Percentiles rank a stretch among this genome's conserved stretches.
phyloP scores from a whole-genome alignment of 257 asterid genomes.

The Orobanche coerulescens region DNA sequence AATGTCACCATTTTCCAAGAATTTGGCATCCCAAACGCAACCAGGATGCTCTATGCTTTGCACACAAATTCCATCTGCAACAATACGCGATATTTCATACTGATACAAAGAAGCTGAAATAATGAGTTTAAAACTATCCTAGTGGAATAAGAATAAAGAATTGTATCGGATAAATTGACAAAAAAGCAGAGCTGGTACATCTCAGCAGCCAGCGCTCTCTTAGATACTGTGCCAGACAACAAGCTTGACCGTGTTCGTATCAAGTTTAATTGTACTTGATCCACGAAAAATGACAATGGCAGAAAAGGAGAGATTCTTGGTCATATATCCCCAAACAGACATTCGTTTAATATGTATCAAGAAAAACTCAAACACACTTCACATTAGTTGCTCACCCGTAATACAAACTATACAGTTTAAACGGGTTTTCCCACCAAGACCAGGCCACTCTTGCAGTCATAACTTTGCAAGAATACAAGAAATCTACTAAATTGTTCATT shows the following conservation, averaged over 20 bases:
- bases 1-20: constrained; percentile 82
- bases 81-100: constrained; percentile 22
- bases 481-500: neutral
- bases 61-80: constrained; percentile 88
- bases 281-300: neutral
- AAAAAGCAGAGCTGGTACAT: constrained; percentile 12
- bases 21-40: constrained; percentile 96
- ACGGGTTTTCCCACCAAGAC: neutral
- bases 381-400: constrained; percentile 4
- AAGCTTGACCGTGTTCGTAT: constrained; percentile 17
- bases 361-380: neutral
- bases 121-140: constrained; percentile 5
- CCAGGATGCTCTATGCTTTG: constrained; percentile 98
- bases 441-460: neutral
- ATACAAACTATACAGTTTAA: neutral
- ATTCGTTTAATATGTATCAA: neutral
- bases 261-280: constrained; percentile 14
- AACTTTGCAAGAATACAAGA: constrained; percentile 3
- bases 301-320: constrained; percentile 2
- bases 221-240: constrained; percentile 15
- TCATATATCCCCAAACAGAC: neutral
- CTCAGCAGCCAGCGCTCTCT: neutral
- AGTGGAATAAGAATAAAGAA: constrained; percentile 1
- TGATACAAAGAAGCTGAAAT: constrained; percentile 9
- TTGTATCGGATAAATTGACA: neutral